Evolutionary conservation across 2,329 filamentous ascomycete genomes (phyloP), one percentile per base, ranked within the genome.

Genomic region (Sclerotiophoma versabilis): DNA sequence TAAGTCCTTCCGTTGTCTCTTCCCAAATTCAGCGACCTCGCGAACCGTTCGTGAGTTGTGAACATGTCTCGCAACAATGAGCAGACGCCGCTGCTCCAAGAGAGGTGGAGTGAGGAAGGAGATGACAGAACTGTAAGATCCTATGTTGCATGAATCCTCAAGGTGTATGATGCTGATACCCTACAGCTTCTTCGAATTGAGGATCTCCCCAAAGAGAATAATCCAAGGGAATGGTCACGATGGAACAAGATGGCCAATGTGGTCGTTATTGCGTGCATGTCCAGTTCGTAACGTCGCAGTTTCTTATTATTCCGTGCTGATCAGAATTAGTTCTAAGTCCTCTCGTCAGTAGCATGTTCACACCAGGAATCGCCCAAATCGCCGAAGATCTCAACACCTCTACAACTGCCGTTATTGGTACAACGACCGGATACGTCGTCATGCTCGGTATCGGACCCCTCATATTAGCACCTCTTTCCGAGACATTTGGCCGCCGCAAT

Each of bases 291-390:
- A 10, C 4, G 4, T 12, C 1, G 26, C 11, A 25, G 23, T 19
- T 41, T 2, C 14, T 9, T 2, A 14, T 20, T 19, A 14, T 39
- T 8, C 6, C 5, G 8, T 22, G 22, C 39, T 50, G 12, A 50
- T n/a, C 17, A n/a, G 19, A 2, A 2, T 17, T 34, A 77, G 74
- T 82, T 30, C 57, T 82, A 1, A 79, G 76, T 15, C 79, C 80
- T 0, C 72, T 81, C 17, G 79, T 79, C 1, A 78, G 75, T 17
- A 79, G 76, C 32, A 81, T 82, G 79, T 83, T 83, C 66, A 81
- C 80, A 0, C 80, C 80, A 0, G 80, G 79, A 1, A 82, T 83
- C 46, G 65, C 72, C 9, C 76, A 82, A 51, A 83, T 83, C 36
- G 80, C 80, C 2, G 66, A 77, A 38, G 76, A 78, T 23, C 70